phyloP scores from a whole-genome alignment of 2,329 filamentous ascomycete species.

The Helminthosporium solani region DNA sequence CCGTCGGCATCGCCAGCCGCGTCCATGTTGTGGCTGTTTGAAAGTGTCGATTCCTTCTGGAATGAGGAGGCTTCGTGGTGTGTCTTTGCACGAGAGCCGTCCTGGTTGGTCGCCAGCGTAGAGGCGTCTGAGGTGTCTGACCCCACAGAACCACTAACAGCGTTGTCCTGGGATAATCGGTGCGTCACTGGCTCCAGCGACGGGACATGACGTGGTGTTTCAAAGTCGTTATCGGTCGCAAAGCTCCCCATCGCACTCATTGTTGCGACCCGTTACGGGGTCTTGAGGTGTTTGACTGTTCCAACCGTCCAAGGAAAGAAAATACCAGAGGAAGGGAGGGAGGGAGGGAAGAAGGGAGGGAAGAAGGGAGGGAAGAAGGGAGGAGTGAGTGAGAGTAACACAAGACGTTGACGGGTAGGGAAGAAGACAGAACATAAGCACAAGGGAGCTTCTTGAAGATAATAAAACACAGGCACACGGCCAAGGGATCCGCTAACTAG shows the following conservation, averaged over 20 bases:
- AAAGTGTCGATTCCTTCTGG: conserved; percentile 22
- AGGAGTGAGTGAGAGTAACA: background rate
- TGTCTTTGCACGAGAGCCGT: conserved; percentile 23
- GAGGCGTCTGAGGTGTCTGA: conserved; percentile 33
- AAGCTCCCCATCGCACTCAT: conserved; percentile 50
- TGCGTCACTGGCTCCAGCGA: conserved; percentile 30
- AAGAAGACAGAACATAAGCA: background rate
- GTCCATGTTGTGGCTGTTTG: conserved; percentile 21
- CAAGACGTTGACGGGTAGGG: background rate
- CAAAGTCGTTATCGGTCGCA: conserved; percentile 45
- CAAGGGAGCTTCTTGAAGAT: background rate
- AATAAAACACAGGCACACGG: background rate
- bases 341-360: background rate
- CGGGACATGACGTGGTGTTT: conserved; percentile 37
- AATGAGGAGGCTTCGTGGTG: conserved; percentile 16
- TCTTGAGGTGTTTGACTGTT: background rate
- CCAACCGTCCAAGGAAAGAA: background rate
- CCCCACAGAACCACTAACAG: conserved; percentile 12
- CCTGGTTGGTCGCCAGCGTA: conserved; percentile 31
- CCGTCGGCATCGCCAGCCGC: conserved; percentile 15
- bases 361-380: background rate
- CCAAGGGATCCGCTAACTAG: no score
- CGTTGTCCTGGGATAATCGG: conserved; percentile 14
- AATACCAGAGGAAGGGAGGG: background rate
- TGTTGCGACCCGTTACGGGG: background rate